Conservation (phyloP, 352 stramenopile genomes). For the Hyaloperonospora arabidopsidis region DNA sequence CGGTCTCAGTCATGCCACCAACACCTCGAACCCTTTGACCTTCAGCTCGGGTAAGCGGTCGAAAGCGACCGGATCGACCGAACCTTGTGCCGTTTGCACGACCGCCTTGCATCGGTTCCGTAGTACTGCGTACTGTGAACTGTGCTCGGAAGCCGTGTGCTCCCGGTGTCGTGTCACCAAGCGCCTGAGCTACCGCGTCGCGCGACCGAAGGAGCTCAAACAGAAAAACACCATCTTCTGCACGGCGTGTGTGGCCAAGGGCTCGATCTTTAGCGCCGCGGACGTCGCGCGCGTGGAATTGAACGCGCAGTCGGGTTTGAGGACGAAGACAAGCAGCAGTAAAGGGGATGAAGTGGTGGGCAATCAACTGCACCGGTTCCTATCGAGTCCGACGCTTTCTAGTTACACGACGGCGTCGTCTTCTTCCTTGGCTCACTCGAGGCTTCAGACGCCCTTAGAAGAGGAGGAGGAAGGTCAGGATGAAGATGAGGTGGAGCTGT, state of each 20-base stretch:
- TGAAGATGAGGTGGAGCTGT: constrained; percentile 11
- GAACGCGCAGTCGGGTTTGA: constrained; percentile 5
- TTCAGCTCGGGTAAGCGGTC: constrained; percentile 3
- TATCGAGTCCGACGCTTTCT: constrained; percentile 14
- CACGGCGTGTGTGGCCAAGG: constrained; percentile 33
- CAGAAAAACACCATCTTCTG: constrained; percentile 49
- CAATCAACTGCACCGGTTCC: constrained; percentile 9
- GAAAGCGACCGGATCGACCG: constrained; percentile 4
- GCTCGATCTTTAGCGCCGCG: constrained; percentile 27
- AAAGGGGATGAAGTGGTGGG: constrained; percentile 13
- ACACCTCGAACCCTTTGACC: not conserved
- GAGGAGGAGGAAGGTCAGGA: constrained; percentile 10
- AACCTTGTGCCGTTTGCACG: constrained; percentile 24
- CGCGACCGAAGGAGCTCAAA: constrained; percentile 23
- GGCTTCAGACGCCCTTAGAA: no score
- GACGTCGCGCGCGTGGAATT: constrained; percentile 39
- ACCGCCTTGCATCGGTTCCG: constrained; percentile 24
- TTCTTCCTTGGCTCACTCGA: constrained; percentile 5
- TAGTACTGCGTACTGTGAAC: constrained; percentile 25
- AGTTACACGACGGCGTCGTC: constrained; percentile 14
- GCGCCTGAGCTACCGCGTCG: constrained; percentile 37
- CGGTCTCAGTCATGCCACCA: constrained; percentile 13
- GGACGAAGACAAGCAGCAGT: constrained; percentile 6
- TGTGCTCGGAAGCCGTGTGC: constrained; percentile 31
- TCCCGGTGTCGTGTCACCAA: constrained; percentile 35